Base-by-base conservation (phyloP, 768 basidiomycete genomes). In the Cyathus striatus region DNA sequence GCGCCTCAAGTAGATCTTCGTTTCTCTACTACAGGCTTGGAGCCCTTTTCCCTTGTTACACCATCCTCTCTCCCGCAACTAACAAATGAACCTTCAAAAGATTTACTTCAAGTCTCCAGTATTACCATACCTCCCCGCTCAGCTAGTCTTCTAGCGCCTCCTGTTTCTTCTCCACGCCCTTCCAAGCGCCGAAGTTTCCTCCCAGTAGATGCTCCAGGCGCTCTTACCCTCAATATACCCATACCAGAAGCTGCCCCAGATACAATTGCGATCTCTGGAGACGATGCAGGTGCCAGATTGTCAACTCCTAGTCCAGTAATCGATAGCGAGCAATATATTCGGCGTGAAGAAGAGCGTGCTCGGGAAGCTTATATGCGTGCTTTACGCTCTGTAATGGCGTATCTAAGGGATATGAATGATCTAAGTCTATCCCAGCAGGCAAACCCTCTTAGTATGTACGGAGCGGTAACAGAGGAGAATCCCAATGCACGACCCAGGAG, bases 341-440 rank as follows among this genome's bases (percentile, higher is more conserved):
- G 78, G 26, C 76, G 75, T 42, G 86, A 89, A 63, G 83, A 85
- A 60, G 86, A 87, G 47, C 72, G 81, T 23, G 76, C 72, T 14
- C 73, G 79, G 23, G 86, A 89, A 55, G 73, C 79, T 23, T 85
- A 86, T 58, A 81, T 79, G 54, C 76, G 87, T 34, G 92, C 90
- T 23, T 72, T 99, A 41, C 79, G 89, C 43, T 87, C 89, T 7
- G 81, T 99, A 14, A 94, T 98, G 86, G 90, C 92, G 5, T 99
- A 98, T 62, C 75, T 99, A 16, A 82, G 83, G 54, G 96, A 99
- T 54, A 86, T 99, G 81, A 86, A 93, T 56, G 96, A 99, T 56
- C 71, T 99, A 23, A 83, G 83, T 14, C 62, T 81, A 50, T 76
- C 81, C 16, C 85, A 84, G 54, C 84, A 84, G 55, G 57, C 66